phyloP scores from a whole-genome alignment of 2,329 filamentous ascomycete species.

The Hymenoscyphus linearis region DNA sequence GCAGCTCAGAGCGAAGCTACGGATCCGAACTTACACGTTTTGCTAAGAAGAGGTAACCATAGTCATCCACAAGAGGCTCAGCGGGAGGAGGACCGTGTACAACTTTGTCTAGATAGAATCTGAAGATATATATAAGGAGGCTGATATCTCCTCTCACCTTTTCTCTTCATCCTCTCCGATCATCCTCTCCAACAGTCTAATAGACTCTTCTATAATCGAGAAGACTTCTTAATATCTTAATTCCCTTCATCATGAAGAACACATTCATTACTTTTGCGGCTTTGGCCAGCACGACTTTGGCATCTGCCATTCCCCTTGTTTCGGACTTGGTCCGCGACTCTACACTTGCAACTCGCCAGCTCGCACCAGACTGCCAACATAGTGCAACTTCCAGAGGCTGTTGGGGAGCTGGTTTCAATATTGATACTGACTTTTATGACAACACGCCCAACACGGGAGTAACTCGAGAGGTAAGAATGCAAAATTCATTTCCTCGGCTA shows the following conservation, averaged over 20 bases:
- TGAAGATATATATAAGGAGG: constrained; percentile 3
- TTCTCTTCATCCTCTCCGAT: constrained; percentile 7
- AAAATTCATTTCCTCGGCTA: neutral
- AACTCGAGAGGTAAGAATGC: constrained; percentile 27
- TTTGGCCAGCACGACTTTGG: constrained; percentile 17
- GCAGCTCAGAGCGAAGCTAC: neutral
- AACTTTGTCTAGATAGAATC: neutral
- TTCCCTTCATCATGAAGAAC: constrained; percentile 24
- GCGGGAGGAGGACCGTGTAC: neutral
- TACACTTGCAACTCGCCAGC: constrained; percentile 13
- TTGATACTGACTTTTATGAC: constrained; percentile 30
- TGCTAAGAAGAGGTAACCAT: neutral
- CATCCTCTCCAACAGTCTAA: constrained; percentile 6
- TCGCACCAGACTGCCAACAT: constrained; percentile 22
- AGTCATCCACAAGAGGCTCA: neutral
- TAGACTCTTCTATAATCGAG: constrained; percentile 12
- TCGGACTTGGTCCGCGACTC: constrained; percentile 8
- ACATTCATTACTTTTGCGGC: constrained; percentile 22
- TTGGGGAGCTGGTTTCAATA: constrained; percentile 29
- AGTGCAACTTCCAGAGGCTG: constrained; percentile 29
- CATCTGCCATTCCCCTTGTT: constrained; percentile 20
- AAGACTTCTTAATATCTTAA: constrained; percentile 6
- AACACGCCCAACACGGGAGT: constrained; percentile 32
- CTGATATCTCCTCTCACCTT: constrained; percentile 3
- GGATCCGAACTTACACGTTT: neutral